Conservation (phyloP, 2,329 filamentous ascomycete genomes). For the Aureobasidium leucospermi region DNA sequence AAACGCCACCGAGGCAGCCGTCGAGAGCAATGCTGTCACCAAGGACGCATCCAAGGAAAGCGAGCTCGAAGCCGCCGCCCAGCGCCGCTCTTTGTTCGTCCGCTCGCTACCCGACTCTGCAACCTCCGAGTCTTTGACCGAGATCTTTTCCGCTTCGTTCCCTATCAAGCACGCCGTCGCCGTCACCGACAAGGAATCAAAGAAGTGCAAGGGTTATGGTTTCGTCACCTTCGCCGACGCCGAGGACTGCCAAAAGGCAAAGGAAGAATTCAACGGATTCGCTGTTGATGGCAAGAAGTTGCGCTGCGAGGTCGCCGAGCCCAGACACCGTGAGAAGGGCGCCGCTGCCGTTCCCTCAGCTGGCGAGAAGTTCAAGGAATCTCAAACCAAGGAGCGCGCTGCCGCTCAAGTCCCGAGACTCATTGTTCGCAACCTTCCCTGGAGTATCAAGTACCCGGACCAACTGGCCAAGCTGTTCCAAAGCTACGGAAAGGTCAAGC, state of each 20-base stretch:
- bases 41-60: slow-evolving; percentile 5
- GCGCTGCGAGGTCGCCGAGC: slow-evolving; percentile 79
- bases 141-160: slow-evolving; percentile 88
- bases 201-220: slow-evolving; percentile 83
- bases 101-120: slow-evolving; percentile 71
- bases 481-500: slow-evolving; percentile 87
- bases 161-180: slow-evolving; percentile 95
- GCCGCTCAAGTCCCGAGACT: slow-evolving; percentile 67
- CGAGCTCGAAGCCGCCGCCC: slow-evolving; percentile 15
- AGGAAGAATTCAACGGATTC: slow-evolving; percentile 72
- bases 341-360: background rate
- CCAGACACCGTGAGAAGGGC: slow-evolving; percentile 59
- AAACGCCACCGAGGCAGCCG: slow-evolving; percentile 18
- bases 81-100: slow-evolving; percentile 64
- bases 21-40: slow-evolving; percentile 4
- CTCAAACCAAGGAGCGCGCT: slow-evolving; percentile 55
- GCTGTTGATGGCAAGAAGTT: slow-evolving; percentile 74
- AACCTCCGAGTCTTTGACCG: slow-evolving; percentile 75
- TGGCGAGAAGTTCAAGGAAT: slow-evolving; percentile 53
- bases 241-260: slow-evolving; percentile 77
- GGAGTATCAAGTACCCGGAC: slow-evolving; percentile 84
- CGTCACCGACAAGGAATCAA: slow-evolving; percentile 76
- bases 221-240: slow-evolving; percentile 95
- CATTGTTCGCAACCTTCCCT: slow-evolving; percentile 91
- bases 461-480: slow-evolving; percentile 73